Evolutionary conservation across 768 basidiomycete species (phyloP), one percentile per base, ranked within the genome.

Genomic region (Rhizopogon vinicolor): DNA sequence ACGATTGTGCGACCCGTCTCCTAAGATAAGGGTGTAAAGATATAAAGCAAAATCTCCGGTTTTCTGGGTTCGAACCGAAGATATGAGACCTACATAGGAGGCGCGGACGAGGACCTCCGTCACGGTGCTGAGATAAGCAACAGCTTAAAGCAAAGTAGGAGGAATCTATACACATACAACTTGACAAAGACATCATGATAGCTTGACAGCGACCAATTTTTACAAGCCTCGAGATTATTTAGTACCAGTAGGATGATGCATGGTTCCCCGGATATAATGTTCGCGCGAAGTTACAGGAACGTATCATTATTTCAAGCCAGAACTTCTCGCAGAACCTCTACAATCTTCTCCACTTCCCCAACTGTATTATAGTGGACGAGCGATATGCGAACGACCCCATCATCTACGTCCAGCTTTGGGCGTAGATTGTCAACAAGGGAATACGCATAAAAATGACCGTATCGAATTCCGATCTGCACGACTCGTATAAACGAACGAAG

Each of bases 331-430:
- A 88, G 64, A 45, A 84, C 68, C 0, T 69, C 69, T 31, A 89
- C 77, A 58, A 91, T 84, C 62, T 59, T 72, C 52, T 82, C 67
- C 1, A 89, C 87, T 61, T 91, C 87, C 55, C 83, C 78, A 3
- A 86, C 72, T 0, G 89, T 91, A 63, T 91, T 90, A 62, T 91
- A 89, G 61, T 91, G 90, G 22, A 89, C 87, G 28, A 91, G 66
- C 2, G 87, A 89, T 53, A 91, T 82, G 3, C 90, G 79, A 19
- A 90, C 85, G 3, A 88, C 84, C 0, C 83, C 87, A 56, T 90
- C 87, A 0, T 78, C 74, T 1, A 75, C 65, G 60, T 87, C 81
- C 44, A 87, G 56, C 58, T 80, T 81, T 7, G 87, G 86, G 16
- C 65, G 66, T 8, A 87, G 69, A 28, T 71, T 68, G 7, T 77